Conservation (phyloP, 768 basidiomycete genomes). For the Pleurotus citrinopileatus region DNA sequence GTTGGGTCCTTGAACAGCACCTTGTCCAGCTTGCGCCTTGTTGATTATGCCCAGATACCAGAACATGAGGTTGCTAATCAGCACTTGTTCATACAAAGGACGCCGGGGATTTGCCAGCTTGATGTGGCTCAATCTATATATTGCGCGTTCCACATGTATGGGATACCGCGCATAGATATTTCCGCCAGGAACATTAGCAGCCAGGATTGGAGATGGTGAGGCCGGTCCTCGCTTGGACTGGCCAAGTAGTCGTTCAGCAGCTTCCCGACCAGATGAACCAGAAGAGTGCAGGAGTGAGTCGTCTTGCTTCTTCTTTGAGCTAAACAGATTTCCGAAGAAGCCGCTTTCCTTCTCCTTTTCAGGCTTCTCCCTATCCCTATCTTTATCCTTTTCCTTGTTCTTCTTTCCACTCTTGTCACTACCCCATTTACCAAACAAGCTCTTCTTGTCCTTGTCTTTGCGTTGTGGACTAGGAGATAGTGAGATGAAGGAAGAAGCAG, state of each 20-base stretch:
- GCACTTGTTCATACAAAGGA: constrained; percentile 94
- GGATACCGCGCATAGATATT: constrained; percentile 80
- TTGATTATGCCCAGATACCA: constrained; percentile 99
- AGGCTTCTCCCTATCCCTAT: constrained; percentile 47
- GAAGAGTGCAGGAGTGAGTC: constrained; percentile 34
- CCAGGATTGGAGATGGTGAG: constrained; percentile 42
- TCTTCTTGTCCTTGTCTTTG: constrained; percentile 73
- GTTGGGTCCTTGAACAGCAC: constrained; percentile 30
- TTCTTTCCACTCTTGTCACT: constrained; percentile 51
- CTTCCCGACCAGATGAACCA: constrained; percentile 69
- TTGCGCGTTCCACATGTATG: constrained; percentile 97
- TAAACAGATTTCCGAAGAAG: constrained; percentile 92
- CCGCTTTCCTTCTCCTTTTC: constrained; percentile 75
- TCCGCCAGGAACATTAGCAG: constrained; percentile 29
- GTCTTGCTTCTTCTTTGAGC: constrained; percentile 86
- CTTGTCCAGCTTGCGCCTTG: constrained; percentile 64
- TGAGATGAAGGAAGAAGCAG: constrained; percentile 28
- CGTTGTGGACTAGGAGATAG: constrained; percentile 36
- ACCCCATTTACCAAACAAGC: constrained; percentile 52
- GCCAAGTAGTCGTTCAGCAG: constrained; percentile 84
- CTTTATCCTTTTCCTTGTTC: constrained; percentile 32
- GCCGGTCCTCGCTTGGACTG: constrained; percentile 69
- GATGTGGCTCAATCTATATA: constrained; percentile 96
- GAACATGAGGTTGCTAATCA: constrained; percentile 95
- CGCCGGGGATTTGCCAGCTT: constrained; percentile 96